Evolutionary conservation across 257 asterid genomes (phyloP).

Genomic region (Jasminum sambac): DNA sequence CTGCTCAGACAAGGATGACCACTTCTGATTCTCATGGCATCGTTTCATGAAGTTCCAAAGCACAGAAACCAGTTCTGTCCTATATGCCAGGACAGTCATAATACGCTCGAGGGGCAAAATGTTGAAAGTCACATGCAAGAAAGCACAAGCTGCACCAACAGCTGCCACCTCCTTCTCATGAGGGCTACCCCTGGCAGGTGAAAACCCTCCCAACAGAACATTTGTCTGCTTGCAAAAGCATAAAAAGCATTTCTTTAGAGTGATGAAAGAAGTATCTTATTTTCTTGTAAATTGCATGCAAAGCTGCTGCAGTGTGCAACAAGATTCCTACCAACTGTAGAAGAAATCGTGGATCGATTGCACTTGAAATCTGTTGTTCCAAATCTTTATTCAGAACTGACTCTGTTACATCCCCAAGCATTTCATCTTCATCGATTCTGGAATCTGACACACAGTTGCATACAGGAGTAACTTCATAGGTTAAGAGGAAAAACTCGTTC

Average conservation of each 20-base stretch:
- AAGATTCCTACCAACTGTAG: conserved; percentile 65
- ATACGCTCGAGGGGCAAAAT: conserved; percentile 78
- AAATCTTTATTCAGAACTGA: conserved; percentile 58
- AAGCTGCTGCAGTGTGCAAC: conserved; percentile 11
- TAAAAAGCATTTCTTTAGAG: conserved; percentile 16
- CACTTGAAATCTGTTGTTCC: conserved; percentile 70
- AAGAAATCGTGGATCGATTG: conserved; percentile 76
- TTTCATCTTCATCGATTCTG: conserved; percentile 67
- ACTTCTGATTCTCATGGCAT: conserved; percentile 71
- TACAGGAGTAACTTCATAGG: conserved; percentile 10
- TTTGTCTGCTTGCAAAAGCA: conserved; percentile 57
- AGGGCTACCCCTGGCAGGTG: conserved; percentile 45
- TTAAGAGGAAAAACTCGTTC: conserved; percentile 14
- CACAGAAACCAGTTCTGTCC: conserved; percentile 84
- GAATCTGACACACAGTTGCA: conserved; percentile 43
- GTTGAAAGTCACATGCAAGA: conserved; percentile 74
- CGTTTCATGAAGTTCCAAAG: conserved; percentile 88
- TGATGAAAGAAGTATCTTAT: conserved; percentile 19
- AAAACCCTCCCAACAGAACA: conserved; percentile 60
- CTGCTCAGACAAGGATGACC: conserved; percentile 74
- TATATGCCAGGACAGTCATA: conserved; percentile 88
- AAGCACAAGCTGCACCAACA: conserved; percentile 85
- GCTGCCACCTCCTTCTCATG: conserved; percentile 64
- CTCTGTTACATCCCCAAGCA: conserved; percentile 49
- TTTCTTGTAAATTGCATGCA: conserved; percentile 9